Percentiles rank a stretch among this genome's conserved stretches.
Evolutionary conservation across 169 alveolate species (phyloP).

Genomic region (Theileria luwenshuni): DNA sequence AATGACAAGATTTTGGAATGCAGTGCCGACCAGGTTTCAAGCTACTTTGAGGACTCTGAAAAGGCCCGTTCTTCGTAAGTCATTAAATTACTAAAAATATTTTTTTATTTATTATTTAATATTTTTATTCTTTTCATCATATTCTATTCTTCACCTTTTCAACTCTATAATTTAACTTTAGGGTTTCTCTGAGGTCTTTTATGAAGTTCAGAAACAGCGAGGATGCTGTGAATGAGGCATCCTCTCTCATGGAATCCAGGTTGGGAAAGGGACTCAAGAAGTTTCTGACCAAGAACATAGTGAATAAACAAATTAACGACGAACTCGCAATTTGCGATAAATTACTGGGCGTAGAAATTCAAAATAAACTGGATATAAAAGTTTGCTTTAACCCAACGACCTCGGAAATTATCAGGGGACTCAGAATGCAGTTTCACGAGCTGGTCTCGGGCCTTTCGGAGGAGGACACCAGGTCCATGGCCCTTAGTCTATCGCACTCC

Average conservation of each 20-base stretch:
- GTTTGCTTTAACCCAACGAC: conserved; percentile 82
- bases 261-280: conserved; percentile 91
- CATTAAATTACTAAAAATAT: conserved; percentile 17
- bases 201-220: conserved; percentile 86
- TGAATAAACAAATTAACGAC: conserved; percentile 84
- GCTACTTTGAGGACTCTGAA: conserved; percentile 85
- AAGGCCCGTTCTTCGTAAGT: conserved; percentile 83
- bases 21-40: conserved; percentile 83
- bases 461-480: conserved; percentile 84
- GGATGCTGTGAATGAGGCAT: conserved; percentile 87
- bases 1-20: conserved; percentile 88
- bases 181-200: conserved; percentile 79
- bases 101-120: neutral
- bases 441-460: conserved; percentile 85
- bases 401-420: conserved; percentile 86
- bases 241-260: conserved; percentile 86
- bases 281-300: conserved; percentile 92
- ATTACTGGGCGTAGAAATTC: conserved; percentile 85
- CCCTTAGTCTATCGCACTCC: conserved; percentile 89
- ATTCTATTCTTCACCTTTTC: neutral
- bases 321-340: conserved; percentile 88
- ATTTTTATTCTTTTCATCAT: too few species aligned
- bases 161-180: conserved; percentile 16
- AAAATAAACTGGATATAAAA: conserved; percentile 82
- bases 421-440: conserved; percentile 80